Conservation (phyloP, 768 basidiomycete genomes). For the Amanita polypyramis region DNA sequence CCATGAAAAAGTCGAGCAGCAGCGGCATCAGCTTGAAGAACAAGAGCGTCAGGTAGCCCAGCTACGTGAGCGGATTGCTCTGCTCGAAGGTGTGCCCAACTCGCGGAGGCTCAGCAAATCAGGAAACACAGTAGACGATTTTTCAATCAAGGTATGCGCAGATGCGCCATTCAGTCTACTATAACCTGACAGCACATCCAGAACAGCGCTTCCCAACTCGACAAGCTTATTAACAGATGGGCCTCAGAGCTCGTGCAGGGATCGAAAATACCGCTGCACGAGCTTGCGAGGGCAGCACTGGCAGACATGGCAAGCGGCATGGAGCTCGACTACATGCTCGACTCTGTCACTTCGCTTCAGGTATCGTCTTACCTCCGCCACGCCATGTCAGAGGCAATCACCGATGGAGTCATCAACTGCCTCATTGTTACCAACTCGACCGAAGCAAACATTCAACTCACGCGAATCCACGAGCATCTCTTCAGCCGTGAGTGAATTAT, state of each 20-base stretch:
- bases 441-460: conserved; percentile 77
- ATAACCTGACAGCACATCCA: conserved; percentile 17
- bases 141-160: conserved; percentile 69
- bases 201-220: conserved; percentile 77
- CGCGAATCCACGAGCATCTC: conserved; percentile 81
- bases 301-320: conserved; percentile 44
- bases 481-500: conserved; percentile 59
- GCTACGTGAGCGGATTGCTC: conserved; percentile 57
- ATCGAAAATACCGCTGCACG: conserved; percentile 42
- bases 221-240: conserved; percentile 81
- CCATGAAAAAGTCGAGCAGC: conserved; percentile 82
- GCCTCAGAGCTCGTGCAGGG: conserved; percentile 62
- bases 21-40: conserved; percentile 67
- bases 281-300: conserved; percentile 48
- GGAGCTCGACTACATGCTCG: conserved; percentile 26
- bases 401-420: conserved; percentile 75
- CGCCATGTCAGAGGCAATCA: conserved; percentile 66
- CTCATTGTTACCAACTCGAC: conserved; percentile 78
- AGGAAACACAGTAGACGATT: conserved; percentile 71
- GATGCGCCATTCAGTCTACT: background rate
- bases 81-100: conserved; percentile 58
- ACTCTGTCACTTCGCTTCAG: conserved; percentile 51
- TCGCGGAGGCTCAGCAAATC: conserved; percentile 30
- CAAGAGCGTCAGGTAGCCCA: conserved; percentile 76
- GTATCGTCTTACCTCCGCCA: conserved; percentile 75